Conservation (phyloP, 257 asterid species). For the Linaria vulgaris region DNA sequence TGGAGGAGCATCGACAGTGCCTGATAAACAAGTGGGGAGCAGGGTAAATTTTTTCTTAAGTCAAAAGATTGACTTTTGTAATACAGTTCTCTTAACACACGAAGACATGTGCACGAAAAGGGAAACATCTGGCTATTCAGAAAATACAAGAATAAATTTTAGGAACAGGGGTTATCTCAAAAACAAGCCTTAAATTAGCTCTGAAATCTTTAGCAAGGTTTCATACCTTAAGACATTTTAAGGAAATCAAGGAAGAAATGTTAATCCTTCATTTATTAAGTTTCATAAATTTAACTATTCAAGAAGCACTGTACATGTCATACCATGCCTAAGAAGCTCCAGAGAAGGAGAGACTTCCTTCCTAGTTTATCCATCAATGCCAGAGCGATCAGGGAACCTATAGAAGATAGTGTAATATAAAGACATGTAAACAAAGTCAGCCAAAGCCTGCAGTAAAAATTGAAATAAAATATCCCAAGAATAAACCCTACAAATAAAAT, state of each 20-base stretch:
- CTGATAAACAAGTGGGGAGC: slow-evolving; percentile 37
- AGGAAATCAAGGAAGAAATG: not conserved
- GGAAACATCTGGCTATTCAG: no score
- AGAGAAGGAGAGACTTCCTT: slow-evolving; percentile 80
- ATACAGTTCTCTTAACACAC: no score
- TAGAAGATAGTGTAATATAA: slow-evolving; percentile 16
- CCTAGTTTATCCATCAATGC: slow-evolving; percentile 87
- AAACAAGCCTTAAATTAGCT: not conserved
- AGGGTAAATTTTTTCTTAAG: not conserved
- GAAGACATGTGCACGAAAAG: no score
- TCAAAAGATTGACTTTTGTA: no score
- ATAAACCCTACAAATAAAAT: no score
- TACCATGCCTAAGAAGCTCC: slow-evolving; percentile 99
- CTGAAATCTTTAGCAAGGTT: not conserved
- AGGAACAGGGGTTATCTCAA: no score
- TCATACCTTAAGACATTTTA: not conserved
- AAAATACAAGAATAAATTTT: no score
- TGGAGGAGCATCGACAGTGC: slow-evolving; percentile 75
- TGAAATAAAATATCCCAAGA: not conserved
- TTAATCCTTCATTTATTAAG: not conserved
- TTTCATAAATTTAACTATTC: slow-evolving; percentile 12
- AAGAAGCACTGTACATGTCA: slow-evolving; percentile 12
- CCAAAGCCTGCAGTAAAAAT: not conserved
- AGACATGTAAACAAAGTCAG: not conserved
- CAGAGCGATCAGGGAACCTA: slow-evolving; percentile 83